Evolutionary conservation across 768 basidiomycete species (phyloP).

Genomic region (Macrolepiota albuminosa): DNA sequence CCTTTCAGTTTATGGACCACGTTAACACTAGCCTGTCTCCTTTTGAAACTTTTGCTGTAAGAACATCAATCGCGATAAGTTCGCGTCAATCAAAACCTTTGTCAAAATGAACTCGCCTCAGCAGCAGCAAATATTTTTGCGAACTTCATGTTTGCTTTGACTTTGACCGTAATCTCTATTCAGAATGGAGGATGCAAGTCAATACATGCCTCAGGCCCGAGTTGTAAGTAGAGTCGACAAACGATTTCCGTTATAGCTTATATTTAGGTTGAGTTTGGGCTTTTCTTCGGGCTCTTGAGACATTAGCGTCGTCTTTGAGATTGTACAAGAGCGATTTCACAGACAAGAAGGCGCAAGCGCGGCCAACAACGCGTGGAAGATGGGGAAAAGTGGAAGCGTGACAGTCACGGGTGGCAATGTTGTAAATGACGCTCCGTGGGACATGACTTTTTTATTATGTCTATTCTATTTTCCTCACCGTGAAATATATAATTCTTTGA

Average conservation of each 20-base stretch:
- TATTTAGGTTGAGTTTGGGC: constrained; percentile 62
- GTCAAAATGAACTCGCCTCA: constrained; percentile 39
- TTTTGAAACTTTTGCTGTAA: constrained; percentile 54
- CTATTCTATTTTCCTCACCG: too few relatives aligned
- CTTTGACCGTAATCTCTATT: constrained; percentile 63
- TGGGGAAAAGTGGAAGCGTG: constrained; percentile 4
- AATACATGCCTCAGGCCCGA: background rate
- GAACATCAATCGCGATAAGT: background rate
- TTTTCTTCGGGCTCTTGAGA: constrained; percentile 56
- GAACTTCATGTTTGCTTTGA: constrained; percentile 59
- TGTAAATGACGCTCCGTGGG: too few relatives aligned
- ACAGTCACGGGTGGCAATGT: constrained; percentile 1
- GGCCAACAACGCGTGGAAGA: constrained; percentile 1
- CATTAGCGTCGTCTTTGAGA: constrained; percentile 22
- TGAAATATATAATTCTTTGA: too few relatives aligned
- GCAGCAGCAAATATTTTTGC: constrained; percentile 63
- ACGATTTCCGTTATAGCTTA: constrained; percentile 55
- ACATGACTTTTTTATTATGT: too few relatives aligned
- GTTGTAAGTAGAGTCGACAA: constrained; percentile 1
- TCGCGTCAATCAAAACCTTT: background rate
- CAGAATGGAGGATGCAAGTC: background rate
- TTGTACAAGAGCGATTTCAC: background rate
- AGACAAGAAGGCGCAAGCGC: background rate
- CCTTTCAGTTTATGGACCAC: background rate
- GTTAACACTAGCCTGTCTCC: constrained; percentile 36